phyloP scores from a whole-genome alignment of 108 stramenopile genomes.

The Schizochytrium sp. region DNA sequence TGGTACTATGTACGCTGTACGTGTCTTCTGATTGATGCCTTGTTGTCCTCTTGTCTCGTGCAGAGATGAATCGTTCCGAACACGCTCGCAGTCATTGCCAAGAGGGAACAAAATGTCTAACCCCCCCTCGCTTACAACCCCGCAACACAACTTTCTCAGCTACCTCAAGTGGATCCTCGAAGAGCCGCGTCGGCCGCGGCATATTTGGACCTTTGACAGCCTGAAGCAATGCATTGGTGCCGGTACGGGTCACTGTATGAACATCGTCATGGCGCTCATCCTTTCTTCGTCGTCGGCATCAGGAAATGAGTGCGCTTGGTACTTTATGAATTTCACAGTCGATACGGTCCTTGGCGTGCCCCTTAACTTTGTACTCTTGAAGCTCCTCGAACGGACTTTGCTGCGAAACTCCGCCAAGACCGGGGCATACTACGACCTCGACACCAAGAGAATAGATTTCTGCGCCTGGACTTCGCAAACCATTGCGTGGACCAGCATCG shows the following conservation, averaged over 20 bases:
- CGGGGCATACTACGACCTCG: neutral
- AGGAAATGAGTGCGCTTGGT: constrained; percentile 8
- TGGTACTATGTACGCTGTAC: neutral
- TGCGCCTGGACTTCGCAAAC: neutral
- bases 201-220: constrained; percentile 8
- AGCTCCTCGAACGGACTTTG: neutral
- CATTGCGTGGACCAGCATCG: neutral
- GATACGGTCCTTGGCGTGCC: constrained; percentile 9
- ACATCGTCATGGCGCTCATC: neutral
- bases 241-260: neutral
- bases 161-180: constrained; percentile 11
- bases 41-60: no score
- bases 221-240: neutral
- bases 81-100: no score
- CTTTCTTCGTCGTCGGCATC: neutral
- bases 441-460: neutral
- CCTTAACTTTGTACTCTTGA: neutral
- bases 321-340: neutral
- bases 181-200: neutral
- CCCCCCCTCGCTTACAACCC: no score
- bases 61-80: no score
- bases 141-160: neutral
- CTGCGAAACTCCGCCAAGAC: neutral
- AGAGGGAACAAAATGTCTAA: no score
- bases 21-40: neutral